Evolutionary conservation across 371 early-diverging fungal species (phyloP).

Genomic region (Neoconidiobolus thromboides): DNA sequence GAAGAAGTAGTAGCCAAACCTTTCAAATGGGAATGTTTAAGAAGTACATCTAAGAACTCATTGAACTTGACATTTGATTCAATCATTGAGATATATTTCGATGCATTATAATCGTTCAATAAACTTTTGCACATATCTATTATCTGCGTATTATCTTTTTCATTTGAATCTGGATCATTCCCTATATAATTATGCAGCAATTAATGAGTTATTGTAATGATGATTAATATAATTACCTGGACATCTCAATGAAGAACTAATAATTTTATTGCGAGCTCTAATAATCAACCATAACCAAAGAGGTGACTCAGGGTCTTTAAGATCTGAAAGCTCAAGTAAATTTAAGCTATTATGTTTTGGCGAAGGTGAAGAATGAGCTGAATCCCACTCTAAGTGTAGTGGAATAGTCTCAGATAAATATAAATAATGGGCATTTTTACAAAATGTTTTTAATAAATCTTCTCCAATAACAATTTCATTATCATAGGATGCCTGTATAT

Average conservation of each 20-base stretch:
- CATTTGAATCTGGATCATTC: no score
- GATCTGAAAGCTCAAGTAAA: neutral
- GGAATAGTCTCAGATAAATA: constrained; percentile 7
- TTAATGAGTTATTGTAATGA: no score
- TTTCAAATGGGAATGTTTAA: constrained; percentile 29
- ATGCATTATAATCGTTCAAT: no score
- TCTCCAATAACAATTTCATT: constrained; percentile 33
- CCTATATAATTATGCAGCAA: no score
- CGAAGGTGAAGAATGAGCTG: neutral
- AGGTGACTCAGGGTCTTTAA: neutral
- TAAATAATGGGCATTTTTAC: constrained; percentile 58
- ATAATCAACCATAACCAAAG: neutral
- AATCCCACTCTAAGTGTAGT: neutral
- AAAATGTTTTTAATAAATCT: constrained; percentile 47
- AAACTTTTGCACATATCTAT: no score
- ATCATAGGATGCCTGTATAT: constrained; percentile 14
- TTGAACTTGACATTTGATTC: neutral
- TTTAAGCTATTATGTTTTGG: neutral
- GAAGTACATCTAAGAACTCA: neutral
- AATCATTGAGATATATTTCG: no score
- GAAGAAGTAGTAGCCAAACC: constrained; percentile 73
- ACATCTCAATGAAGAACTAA: no score
- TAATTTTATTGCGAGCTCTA: neutral
- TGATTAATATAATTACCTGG: no score
- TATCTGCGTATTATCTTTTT: no score